A percentile compares a stretch with the other conserved stretches of the same genome.
These are phyloP conservation scores for Aspergillus ruber DNA, from an alignment of 2,329 filamentous ascomycete species.

Conservation along the genomic window DNA sequence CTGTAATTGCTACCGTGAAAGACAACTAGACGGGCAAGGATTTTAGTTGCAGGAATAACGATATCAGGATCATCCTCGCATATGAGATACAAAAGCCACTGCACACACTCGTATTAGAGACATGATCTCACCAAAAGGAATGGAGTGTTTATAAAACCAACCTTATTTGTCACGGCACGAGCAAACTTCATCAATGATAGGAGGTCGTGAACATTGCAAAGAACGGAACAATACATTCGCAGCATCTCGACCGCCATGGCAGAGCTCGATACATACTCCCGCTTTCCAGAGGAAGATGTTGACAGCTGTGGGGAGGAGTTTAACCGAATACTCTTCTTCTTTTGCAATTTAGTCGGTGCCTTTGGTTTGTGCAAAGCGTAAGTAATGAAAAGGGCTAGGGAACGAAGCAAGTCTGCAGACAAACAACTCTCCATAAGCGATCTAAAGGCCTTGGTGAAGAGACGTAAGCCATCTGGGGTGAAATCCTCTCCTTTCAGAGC, in stretches of 20 bases:
- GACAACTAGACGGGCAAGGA: slow-evolving; percentile 77
- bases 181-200: slow-evolving; percentile 78
- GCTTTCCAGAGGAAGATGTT: slow-evolving; percentile 28
- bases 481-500: slow-evolving; percentile 81
- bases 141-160: slow-evolving; percentile 33
- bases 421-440: slow-evolving; percentile 73
- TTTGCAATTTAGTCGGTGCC: slow-evolving; percentile 34
- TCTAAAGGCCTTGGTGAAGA: slow-evolving; percentile 73
- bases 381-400: slow-evolving; percentile 84
- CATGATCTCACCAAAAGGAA: background rate
- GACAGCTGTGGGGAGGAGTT: slow-evolving; percentile 22
- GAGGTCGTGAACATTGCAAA: slow-evolving; percentile 66
- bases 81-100: slow-evolving; percentile 89
- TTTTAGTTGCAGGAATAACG: slow-evolving; percentile 71
- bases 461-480: slow-evolving; percentile 61
- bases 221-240: slow-evolving; percentile 66
- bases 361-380: slow-evolving; percentile 72
- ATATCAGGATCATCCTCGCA: slow-evolving; percentile 80
- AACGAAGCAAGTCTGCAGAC: slow-evolving; percentile 76
- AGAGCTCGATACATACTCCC: slow-evolving; percentile 48
- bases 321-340: slow-evolving; percentile 40
- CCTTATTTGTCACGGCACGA: slow-evolving; percentile 90
- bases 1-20: slow-evolving; percentile 75
- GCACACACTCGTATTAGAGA: slow-evolving; percentile 8
- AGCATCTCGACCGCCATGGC: slow-evolving; percentile 70